Evolutionary conservation across 345 rosid genomes (phyloP).

Genomic region (Dipteronia sinensis): DNA sequence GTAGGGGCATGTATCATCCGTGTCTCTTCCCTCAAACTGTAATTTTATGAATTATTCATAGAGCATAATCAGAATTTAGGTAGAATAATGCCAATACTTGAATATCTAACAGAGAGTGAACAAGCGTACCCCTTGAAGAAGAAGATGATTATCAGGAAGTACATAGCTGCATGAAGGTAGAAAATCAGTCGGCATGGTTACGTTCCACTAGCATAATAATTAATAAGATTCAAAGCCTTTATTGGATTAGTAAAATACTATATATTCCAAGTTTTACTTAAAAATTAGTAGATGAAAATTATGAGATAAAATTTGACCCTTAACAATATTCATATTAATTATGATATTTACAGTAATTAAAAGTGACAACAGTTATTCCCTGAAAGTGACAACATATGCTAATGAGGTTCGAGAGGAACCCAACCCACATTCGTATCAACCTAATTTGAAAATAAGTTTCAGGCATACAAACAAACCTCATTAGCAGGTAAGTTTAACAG

Average conservation of each 20-base stretch:
- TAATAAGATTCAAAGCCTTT: background rate
- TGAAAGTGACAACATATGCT: no score
- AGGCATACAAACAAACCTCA: background rate
- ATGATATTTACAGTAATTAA: background rate
- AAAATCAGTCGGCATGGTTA: background rate
- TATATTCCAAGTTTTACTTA: background rate
- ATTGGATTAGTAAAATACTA: background rate
- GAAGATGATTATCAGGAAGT: conserved; percentile 55
- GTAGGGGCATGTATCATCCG: conserved; percentile 48
- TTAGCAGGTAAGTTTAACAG: background rate
- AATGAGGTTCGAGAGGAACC: conserved; percentile 78
- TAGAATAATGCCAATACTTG: background rate
- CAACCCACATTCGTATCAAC: conserved; percentile 82
- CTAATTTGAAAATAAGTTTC: conserved; percentile 30
- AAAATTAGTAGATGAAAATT: background rate
- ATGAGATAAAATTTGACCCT: no score
- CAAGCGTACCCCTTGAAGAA: conserved; percentile 44
- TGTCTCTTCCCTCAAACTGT: conserved; percentile 50
- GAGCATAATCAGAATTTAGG: background rate
- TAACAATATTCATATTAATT: no score
- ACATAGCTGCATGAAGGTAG: conserved; percentile 45
- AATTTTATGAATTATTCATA: background rate
- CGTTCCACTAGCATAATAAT: background rate
- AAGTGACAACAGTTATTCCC: no score
- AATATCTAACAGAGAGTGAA: background rate